Evolutionary conservation across 2,329 filamentous ascomycete species (phyloP), one percentile per base, ranked within the genome.

Genomic region (Tothia fuscella): DNA sequence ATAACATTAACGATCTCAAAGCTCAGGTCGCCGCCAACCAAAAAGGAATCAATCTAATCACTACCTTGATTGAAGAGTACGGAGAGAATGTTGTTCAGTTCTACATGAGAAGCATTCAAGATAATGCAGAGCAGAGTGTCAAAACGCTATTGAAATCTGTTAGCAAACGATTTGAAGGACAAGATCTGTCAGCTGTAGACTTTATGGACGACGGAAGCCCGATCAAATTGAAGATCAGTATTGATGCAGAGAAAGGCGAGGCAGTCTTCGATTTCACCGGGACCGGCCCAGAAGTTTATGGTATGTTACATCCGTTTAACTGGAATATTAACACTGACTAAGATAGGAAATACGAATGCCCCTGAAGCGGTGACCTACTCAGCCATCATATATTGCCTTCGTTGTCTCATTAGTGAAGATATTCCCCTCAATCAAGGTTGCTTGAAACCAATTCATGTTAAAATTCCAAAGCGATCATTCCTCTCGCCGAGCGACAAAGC

Each of bases 351-450:
- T 51, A 80, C 80, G 59, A 91, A 91, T 53, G 83, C 84, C 0
- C 84, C 84, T 0, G 74, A 85, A 59, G 84, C 84, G 3, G 82
- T 91, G 36, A 88, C 82, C 0, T 86, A 83, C 61, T 82, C 75
- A 26, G 84, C 83, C 38, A 88, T 91, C 54, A 89, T 91, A 55
- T 93, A 93, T 67, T 86, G 81, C 51, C 68, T 93, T 10, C 77
- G 85, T 34, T 84, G 79, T 52, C 70, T 93, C 44, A 86, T 93
- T 51, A 78, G 74, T 28, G 76, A 84, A 49, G 82, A 89, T 50
- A 88, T 93, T 12, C 86, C 85, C 0, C 71, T 93, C 3, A 93
- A 93, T 62, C 85, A 93, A 61, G 85, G 85, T 48, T 93, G 85
- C 48, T 67, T 91, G 3, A 75, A 75, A 38, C 84, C 85, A 0